Conservation (phyloP, 345 rosid genomes). For the Excoecaria agallocha region DNA sequence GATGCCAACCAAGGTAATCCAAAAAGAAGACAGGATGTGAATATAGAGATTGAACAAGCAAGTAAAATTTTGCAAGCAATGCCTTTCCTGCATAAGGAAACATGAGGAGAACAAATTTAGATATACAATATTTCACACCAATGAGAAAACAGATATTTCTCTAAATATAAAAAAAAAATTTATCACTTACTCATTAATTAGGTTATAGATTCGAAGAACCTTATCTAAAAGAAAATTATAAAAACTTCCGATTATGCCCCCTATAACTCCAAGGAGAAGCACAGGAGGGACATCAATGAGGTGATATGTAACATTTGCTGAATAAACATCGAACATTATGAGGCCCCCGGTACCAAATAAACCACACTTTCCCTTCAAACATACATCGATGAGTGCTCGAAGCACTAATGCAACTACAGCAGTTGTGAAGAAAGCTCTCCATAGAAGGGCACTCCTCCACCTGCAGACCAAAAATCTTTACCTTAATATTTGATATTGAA, state of each 20-base stretch:
- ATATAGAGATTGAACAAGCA: constrained; percentile 65
- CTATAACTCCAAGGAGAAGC: constrained; percentile 75
- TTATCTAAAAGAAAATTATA: constrained; percentile 68
- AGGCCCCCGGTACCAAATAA: constrained; percentile 92
- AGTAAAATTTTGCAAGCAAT: constrained; percentile 49
- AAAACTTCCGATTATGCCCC: constrained; percentile 81
- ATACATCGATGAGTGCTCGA: constrained; percentile 80
- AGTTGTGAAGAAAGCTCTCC: constrained; percentile 91
- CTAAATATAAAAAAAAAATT: neutral
- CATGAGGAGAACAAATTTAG: constrained; percentile 15
- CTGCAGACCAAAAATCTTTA: constrained; percentile 31
- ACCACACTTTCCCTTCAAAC: constrained; percentile 79
- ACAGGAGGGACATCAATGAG: constrained; percentile 68
- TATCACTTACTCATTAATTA: constrained; percentile 64
- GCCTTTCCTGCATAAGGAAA: constrained; percentile 58
- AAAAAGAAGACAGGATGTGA: constrained; percentile 83
- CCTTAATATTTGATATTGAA: neutral
- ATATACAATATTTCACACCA: neutral
- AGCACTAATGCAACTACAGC: constrained; percentile 84
- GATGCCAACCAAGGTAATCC: constrained; percentile 87
- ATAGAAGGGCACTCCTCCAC: constrained; percentile 91
- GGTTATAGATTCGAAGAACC: constrained; percentile 68
- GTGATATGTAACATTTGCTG: constrained; percentile 66
- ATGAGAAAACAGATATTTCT: neutral
- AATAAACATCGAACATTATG: constrained; percentile 82